Percentiles rank a stretch among this genome's conserved stretches.
phyloP scores from a whole-genome alignment of 78 protist species.

The Chrysochromulina tobinii region DNA sequence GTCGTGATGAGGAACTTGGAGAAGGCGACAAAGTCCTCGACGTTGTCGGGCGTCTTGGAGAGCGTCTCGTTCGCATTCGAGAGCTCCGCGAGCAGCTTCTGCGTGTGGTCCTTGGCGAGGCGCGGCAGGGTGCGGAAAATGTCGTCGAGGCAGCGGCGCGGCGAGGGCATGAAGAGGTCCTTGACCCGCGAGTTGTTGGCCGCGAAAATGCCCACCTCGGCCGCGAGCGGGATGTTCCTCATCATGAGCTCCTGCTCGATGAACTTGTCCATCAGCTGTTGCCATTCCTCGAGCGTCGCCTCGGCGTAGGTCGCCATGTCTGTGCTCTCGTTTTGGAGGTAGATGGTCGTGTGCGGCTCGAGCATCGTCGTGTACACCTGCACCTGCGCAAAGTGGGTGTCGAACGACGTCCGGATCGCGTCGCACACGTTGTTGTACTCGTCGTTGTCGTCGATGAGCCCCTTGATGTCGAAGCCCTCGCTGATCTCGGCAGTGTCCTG shows the following conservation, averaged over 20 bases:
- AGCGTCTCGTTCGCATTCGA: background rate
- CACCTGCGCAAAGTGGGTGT: constrained; percentile 13
- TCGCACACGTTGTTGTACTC: background rate
- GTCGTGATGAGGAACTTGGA: background rate
- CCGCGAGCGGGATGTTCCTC: background rate
- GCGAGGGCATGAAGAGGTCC: constrained; percentile 23
- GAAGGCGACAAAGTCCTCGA: constrained; percentile 40
- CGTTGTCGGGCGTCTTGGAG: background rate
- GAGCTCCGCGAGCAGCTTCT: background rate
- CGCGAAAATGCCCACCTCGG: constrained; percentile 23
- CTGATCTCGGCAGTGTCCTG: background rate
- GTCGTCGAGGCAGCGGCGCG: constrained; percentile 14
- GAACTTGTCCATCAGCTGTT: constrained; percentile 15
- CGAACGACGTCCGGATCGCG: background rate
- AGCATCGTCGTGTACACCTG: constrained; percentile 24
- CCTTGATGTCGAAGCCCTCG: constrained; percentile 10
- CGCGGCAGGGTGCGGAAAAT: constrained; percentile 48
- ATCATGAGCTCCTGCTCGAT: background rate
- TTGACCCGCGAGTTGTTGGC: background rate
- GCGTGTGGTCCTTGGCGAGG: constrained; percentile 1
- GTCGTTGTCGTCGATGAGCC: constrained; percentile 3
- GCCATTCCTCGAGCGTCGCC: background rate
- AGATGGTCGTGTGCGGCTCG: constrained; percentile 39
- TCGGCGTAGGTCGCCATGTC: background rate
- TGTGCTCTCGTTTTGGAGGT: background rate